Percentiles rank a stretch among this genome's conserved stretches.
Conservation (phyloP, 1,139 yeast species). For the Tardiomyces depauwii region DNA sequence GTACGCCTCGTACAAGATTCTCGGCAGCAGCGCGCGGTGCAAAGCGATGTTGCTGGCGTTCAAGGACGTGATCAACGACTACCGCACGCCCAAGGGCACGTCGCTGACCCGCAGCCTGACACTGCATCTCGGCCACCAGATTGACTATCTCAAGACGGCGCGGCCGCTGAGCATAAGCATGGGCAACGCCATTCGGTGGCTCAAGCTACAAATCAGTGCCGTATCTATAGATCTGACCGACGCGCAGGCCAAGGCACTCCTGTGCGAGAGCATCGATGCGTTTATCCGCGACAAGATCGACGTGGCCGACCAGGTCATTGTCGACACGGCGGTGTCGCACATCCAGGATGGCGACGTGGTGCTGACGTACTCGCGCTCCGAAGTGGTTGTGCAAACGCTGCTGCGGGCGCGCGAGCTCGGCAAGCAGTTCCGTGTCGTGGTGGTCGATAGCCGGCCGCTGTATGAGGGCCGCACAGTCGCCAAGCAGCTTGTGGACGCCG, state of each 20-base stretch:
- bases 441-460: conserved; percentile 91
- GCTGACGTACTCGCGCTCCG: conserved; percentile 80
- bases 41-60: conserved; percentile 78
- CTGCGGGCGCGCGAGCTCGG: conserved; percentile 55
- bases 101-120: conserved; percentile 84
- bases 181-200: conserved; percentile 98
- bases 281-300: conserved; percentile 81
- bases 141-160: conserved; percentile 82
- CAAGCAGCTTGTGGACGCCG: conserved; percentile 43
- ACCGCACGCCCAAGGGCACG: conserved; percentile 75
- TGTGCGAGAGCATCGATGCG: conserved; percentile 60
- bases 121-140: conserved; percentile 83
- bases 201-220: conserved; percentile 83
- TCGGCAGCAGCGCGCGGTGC: conserved; percentile 85
- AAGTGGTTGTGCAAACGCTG: conserved; percentile 68
- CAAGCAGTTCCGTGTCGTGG: conserved; percentile 66
- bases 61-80: conserved; percentile 67
- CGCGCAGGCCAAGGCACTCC: conserved; percentile 54
- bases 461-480: conserved; percentile 86
- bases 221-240: conserved; percentile 60
- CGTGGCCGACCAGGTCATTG: conserved; percentile 72
- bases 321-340: conserved; percentile 69
- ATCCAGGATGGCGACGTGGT: conserved; percentile 70
- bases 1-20: conserved; percentile 72
- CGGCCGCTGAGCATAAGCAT: conserved; percentile 87